Evolutionary conservation across 2,329 filamentous ascomycete genomes (phyloP).

Genomic region (Phoma sp.): DNA sequence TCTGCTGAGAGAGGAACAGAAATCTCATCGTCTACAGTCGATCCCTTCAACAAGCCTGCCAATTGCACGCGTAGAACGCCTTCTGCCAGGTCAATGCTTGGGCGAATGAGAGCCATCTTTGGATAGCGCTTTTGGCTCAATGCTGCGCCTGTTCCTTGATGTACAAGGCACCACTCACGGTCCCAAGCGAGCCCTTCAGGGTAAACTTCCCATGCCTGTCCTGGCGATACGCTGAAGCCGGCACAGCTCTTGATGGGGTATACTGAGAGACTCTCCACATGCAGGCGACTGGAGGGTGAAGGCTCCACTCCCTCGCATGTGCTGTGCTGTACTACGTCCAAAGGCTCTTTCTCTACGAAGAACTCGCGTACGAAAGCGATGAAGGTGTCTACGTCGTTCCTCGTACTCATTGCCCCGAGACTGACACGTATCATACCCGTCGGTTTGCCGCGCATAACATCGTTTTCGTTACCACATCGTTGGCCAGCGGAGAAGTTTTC

Average conservation of each 20-base stretch:
- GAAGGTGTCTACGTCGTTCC: conserved; percentile 74
- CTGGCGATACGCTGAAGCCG: conserved; percentile 72
- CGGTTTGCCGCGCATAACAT: conserved; percentile 82
- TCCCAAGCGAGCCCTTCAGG: conserved; percentile 91
- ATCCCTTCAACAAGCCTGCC: conserved; percentile 44
- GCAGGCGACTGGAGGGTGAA: conserved; percentile 41
- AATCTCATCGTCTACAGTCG: conserved; percentile 44
- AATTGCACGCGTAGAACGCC: conserved; percentile 70
- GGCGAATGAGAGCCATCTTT: conserved; percentile 82
- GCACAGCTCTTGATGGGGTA: conserved; percentile 97
- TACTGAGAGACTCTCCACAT: conserved; percentile 61
- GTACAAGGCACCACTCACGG: conserved; percentile 93
- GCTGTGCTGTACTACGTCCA: conserved; percentile 25
- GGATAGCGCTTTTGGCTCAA: conserved; percentile 90
- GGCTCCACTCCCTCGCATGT: conserved; percentile 27
- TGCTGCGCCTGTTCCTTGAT: conserved; percentile 81
- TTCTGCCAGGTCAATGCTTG: conserved; percentile 71
- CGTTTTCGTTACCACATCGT: conserved; percentile 81
- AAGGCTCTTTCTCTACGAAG: conserved; percentile 45
- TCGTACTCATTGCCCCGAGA: conserved; percentile 86
- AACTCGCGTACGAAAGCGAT: conserved; percentile 67
- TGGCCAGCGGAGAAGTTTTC: conserved; percentile 84
- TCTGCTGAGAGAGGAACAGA: conserved; percentile 70
- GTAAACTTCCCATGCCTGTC: conserved; percentile 74
- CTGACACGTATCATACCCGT: conserved; percentile 87